Percentiles rank a stretch among this genome's conserved stretches.
Conservation (phyloP, 2,329 filamentous ascomycete species). For the Aquanectria penicillioides region DNA sequence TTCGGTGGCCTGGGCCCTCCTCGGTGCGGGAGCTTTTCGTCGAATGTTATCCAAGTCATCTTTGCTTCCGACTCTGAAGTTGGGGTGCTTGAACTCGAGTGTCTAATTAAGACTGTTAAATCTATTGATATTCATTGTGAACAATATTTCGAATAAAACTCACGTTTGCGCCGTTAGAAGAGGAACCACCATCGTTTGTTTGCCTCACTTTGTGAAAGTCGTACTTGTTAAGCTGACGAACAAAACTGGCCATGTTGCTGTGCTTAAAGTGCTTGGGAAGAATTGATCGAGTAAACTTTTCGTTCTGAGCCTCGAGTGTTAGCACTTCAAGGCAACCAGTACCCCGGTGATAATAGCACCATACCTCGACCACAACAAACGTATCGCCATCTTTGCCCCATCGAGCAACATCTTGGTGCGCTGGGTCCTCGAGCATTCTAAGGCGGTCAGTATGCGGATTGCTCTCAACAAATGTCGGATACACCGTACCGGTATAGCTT, state of each 20-base stretch:
- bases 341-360: constrained; percentile 35
- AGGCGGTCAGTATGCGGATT: constrained; percentile 26
- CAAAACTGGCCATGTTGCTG: constrained; percentile 97
- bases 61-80: constrained; percentile 95
- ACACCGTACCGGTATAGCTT: constrained; percentile 90
- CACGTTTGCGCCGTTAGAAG: constrained; percentile 51
- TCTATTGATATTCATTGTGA: not conserved
- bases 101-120: constrained; percentile 52
- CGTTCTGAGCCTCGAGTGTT: constrained; percentile 72
- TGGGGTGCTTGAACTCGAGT: constrained; percentile 91
- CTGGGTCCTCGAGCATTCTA: constrained; percentile 91
- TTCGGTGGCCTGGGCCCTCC: constrained; percentile 74
- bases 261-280: constrained; percentile 99
- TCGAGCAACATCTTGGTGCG: constrained; percentile 90
- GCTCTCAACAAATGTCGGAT: not conserved
- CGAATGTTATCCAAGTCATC: constrained; percentile 96
- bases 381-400: constrained; percentile 96
- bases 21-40: constrained; percentile 90
- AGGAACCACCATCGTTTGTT: constrained; percentile 49
- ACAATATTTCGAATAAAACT: constrained; percentile 17
- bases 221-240: constrained; percentile 95
- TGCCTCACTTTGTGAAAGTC: constrained; percentile 96
- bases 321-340: constrained; percentile 19
- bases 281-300: constrained; percentile 97
- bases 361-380: constrained; percentile 96